Evolutionary conservation across 1,284 basidiomycete species (phyloP), one percentile per base, ranked within the genome.

Genomic region (Heterobasidion irregulare): DNA sequence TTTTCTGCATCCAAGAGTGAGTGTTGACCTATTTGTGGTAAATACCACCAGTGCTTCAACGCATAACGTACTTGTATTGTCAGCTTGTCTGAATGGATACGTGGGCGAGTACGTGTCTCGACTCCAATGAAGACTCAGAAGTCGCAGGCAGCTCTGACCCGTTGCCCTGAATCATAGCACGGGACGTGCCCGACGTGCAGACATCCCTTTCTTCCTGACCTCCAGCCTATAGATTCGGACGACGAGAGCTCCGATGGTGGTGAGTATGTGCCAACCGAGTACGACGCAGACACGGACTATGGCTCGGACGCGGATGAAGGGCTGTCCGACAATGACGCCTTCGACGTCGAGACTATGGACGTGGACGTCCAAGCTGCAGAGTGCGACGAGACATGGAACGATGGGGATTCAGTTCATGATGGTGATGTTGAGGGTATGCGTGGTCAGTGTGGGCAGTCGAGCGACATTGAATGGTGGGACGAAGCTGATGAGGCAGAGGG

Each of bases 181-280:
- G 84, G 84, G n/a, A 86, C 72, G 59, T 88, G 85, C 59, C 85
- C 84, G 10, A 77, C 82, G 8, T 88, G 85, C 64, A 72, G 84
- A 44, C 70, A 79, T 56, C 65, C 70, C 8, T 86, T 86, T 66
- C 69, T 83, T 33, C 60, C 60, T 6, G 74, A 80, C 54, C 74
- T 86, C 53, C 68, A 65, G 15, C 76, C 77, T 0, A 66, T 69
- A 6, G 80, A 82, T 34, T 77, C 76, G 12, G 82, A 84, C 59
- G 75, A 79, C 61, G 84, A 85, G 61, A 83, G 80, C 2, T 82
- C 80, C 2, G 83, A 85, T 62, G 83, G 77, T 13, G 82, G 76
- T 4, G 83, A 86, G 66, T 86, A 84, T 62, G 65, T 85, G 13
- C 83, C 83, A 0, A 71, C 73, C 2, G 73, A 77, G 8, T 78